Evolutionary conservation across 2,329 filamentous ascomycete genomes (phyloP).

Genomic region (Scorias spongiosa): DNA sequence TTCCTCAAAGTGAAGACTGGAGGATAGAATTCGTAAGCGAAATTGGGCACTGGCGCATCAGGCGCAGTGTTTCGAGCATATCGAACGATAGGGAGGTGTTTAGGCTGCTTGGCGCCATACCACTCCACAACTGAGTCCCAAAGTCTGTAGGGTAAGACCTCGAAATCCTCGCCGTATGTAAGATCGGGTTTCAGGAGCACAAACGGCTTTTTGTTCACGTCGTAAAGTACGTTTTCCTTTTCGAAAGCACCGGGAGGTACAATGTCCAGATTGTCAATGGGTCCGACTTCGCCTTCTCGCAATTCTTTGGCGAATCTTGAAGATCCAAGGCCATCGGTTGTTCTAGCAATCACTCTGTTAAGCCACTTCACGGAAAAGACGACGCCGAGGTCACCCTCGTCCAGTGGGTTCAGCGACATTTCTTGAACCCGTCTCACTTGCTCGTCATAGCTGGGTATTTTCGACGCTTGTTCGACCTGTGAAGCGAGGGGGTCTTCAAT

Average conservation of each 20-base stretch:
- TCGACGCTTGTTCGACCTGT: not conserved
- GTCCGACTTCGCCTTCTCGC: conserved; percentile 51
- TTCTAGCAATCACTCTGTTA: conserved; percentile 51
- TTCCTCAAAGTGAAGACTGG: conserved; percentile 76
- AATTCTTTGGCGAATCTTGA: conserved; percentile 44
- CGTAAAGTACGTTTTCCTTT: conserved; percentile 8
- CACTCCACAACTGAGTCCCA: conserved; percentile 70
- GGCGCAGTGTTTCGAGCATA: conserved; percentile 61
- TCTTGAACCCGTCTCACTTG: conserved; percentile 62
- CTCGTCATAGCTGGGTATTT: conserved; percentile 34
- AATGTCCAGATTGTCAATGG: conserved; percentile 77
- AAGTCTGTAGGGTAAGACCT: conserved; percentile 61
- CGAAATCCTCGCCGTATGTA: conserved; percentile 51
- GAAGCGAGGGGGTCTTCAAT: conserved; percentile 10
- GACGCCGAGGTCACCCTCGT: conserved; percentile 61
- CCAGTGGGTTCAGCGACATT: conserved; percentile 39
- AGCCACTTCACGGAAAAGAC: conserved; percentile 72
- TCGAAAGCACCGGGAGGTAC: conserved; percentile 29
- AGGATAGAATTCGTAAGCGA: conserved; percentile 72
- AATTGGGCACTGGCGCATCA: conserved; percentile 41
- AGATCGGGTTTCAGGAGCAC: conserved; percentile 58
- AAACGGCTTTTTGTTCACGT: conserved; percentile 30
- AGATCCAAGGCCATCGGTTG: conserved; percentile 40
- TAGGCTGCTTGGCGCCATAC: conserved; percentile 61
- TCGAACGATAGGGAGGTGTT: conserved; percentile 52